Conservation (phyloP, 176 grass and related monocot genomes). For the Oryza coarctata region DNA sequence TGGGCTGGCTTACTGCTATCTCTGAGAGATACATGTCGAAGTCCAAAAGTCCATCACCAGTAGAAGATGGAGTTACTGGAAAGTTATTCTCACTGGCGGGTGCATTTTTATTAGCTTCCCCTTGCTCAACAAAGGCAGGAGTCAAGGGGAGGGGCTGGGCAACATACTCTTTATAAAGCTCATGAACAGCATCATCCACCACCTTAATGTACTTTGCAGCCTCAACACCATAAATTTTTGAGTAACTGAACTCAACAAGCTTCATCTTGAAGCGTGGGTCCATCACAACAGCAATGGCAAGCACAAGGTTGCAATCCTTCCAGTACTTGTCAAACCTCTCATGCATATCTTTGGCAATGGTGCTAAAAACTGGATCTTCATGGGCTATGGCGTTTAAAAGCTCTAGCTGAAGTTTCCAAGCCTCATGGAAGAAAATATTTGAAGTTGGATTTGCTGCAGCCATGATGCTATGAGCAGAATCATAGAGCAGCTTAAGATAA, state of each 20-base stretch:
- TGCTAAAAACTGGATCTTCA: constrained; percentile 60
- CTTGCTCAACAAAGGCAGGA: constrained; percentile 50
- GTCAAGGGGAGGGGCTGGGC: constrained; percentile 54
- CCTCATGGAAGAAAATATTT: constrained; percentile 89
- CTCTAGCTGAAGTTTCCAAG: constrained; percentile 85
- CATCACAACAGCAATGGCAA: constrained; percentile 85
- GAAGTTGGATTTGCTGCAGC: no score
- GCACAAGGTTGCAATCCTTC: constrained; percentile 88
- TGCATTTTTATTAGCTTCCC: constrained; percentile 40
- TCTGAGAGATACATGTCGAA: constrained; percentile 87
- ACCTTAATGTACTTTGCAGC: constrained; percentile 69
- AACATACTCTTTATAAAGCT: constrained; percentile 79
- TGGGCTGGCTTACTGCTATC: constrained; percentile 64
- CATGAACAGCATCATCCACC: constrained; percentile 64
- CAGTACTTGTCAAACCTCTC: constrained; percentile 95
- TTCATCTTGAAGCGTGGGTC: constrained; percentile 97
- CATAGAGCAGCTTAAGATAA: constrained; percentile 70
- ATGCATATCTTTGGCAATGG: constrained; percentile 85
- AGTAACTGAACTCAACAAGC: constrained; percentile 86
- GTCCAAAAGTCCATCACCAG: constrained; percentile 65
- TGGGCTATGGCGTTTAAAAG: constrained; percentile 51
- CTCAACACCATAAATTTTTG: constrained; percentile 84
- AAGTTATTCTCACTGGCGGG: constrained; percentile 14
- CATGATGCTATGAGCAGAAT: constrained; percentile 75
- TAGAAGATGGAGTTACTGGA: constrained; percentile 21